Base-by-base conservation (phyloP, 306 rosid species). In the Quercus dentata region DNA sequence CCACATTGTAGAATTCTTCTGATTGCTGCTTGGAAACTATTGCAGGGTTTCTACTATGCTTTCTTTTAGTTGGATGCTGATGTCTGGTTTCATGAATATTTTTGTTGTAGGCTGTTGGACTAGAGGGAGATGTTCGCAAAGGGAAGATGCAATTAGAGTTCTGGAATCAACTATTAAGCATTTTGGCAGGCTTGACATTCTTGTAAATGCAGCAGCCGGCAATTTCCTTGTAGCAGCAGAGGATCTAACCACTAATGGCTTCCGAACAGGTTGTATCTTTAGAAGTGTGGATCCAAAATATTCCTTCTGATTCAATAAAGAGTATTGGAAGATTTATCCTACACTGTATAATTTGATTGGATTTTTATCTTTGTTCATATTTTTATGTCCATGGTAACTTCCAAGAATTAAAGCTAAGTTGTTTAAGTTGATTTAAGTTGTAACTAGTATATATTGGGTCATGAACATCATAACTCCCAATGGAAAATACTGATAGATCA, bases 221-320 rank as follows among this genome's bases (percentile, higher is more conserved):
- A 94, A 94, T 75, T 94, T 94, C 78, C 94, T 92, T 0, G 89
- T 78, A 5, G 52, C 95, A 3, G 92, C 97, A 8, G 99, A 94
- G 80, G 97, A 94, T 86, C 86, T 94, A 64, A 87, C 99, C 33
- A 97, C 99, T 4, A 94, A 94, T 58, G 99, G 99, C 14, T 92
- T 94, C 76, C 94, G 97, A 78, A 94, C 99, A 77, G 97, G 99
- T 94, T 73, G 15, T 31, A 13, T 46, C 51, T 63, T 35, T 3
- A 52, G 69, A 17, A 51, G 21, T 63, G 10, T 5, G 69, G 38
- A 28, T 63, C 41, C 69, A 63, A 63, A 28, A 28, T 28, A 28
- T 63, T 63, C 5, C 20, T 27, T 63, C 30, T 63, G 69, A 63
- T 63, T 63, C 30, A 59, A 59, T 25, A 59, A 59, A 59, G 28